Evolutionary conservation across 495 filamentous ascomycete species (phyloP).

Genomic region (Hypoxylon trugodes): DNA sequence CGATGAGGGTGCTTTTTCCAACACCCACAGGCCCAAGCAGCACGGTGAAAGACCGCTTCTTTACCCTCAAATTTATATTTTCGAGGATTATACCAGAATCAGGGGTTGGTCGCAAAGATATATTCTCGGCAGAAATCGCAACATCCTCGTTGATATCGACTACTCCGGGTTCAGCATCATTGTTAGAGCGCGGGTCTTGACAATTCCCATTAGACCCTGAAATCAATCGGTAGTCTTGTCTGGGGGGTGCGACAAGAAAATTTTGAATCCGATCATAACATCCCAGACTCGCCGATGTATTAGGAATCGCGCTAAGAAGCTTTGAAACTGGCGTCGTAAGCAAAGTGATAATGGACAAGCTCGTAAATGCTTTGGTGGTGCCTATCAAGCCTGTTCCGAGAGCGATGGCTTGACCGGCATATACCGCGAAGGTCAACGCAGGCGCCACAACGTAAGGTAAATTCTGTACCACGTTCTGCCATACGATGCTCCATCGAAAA

Average conservation of each 20-base stretch:
- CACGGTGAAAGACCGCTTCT: neutral
- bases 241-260: neutral
- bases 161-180: neutral
- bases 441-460: neutral
- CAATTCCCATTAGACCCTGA: neutral
- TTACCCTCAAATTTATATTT: neutral
- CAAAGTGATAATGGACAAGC: neutral
- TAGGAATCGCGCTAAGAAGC: neutral
- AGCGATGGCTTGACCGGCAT: neutral
- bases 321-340: neutral
- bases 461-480: neutral
- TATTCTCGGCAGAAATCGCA: neutral
- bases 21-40: neutral
- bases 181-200: neutral
- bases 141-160: neutral
- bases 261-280: neutral
- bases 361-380: neutral
- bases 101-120: neutral
- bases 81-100: neutral
- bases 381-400: neutral
- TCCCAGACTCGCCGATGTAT: neutral
- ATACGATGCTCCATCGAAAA: neutral
- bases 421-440: neutral
- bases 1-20: neutral
- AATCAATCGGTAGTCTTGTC: neutral